Base-by-base conservation (phyloP, 352 stramenopile genomes). In the Phytophthora citricola region DNA sequence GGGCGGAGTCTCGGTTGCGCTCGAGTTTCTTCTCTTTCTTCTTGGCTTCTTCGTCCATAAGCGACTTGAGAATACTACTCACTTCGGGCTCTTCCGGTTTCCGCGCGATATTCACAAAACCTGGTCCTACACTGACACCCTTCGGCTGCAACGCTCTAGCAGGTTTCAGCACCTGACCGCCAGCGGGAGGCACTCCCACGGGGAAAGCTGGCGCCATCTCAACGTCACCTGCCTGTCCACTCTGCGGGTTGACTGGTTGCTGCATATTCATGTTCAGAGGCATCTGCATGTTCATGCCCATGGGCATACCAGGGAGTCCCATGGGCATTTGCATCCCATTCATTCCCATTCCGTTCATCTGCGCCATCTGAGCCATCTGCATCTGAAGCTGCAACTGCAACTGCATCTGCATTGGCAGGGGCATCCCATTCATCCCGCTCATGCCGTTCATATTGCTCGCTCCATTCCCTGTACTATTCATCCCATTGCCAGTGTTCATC, bases 1-100 rank as follows among this genome's bases (percentile, higher is more conserved):
- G 86, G 2, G 88, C 88, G 15, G 88, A 96, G 41, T 96, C 88
- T 26, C 88, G 88, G 69, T 96, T 96, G 11, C 88, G 86, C 51
- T 96, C 88, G 5, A 96, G 86, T 41, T 96, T 96, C 60, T 94
- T 94, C 59, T 93, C 86, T 53, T 94, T 94, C 59, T 96, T 96
- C 71, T 94, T 92, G 29, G 88, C 85, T 60, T 96, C 86, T 66
- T 96, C 88, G 10, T 93, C 75, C 82, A 96, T 92, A 1, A 96
- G 78, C 39, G 83, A 90, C 61, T 94, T 89, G n/a, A 96, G 71
- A 57, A 96, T 94, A 49, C 78, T 92, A 69, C 86, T 94, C 52
- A 94, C 83, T 44, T 90, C 81, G 0, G 86, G 85, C 50, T 93
- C 81, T 31, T 93, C 86, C 0, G 88, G 88, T 54, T 94, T 94